Percentiles rank a stretch among this genome's conserved stretches.
These are phyloP conservation scores for Aspergillus ostianus DNA, from an alignment of 495 filamentous ascomycete species.

Conservation along the genomic window DNA sequence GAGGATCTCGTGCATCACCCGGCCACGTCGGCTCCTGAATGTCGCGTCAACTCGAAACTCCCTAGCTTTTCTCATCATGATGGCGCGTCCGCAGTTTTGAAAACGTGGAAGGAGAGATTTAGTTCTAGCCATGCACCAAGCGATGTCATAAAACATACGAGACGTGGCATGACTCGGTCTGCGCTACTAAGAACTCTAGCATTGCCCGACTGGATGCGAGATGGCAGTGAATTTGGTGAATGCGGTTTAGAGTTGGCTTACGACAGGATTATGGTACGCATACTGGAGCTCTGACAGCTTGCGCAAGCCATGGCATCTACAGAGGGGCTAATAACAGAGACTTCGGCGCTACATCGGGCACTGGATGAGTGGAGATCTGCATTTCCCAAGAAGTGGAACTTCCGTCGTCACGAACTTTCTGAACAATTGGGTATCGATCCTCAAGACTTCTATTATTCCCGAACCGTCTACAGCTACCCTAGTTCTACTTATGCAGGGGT, in stretches of 20 bases:
- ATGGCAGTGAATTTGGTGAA: not conserved
- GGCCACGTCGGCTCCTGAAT: not conserved
- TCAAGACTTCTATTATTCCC: constrained; percentile 3
- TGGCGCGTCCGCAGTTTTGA: constrained; percentile 1
- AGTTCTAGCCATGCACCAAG: not conserved
- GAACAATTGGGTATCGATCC: not conserved
- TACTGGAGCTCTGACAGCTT: not conserved
- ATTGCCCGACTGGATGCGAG: not conserved
- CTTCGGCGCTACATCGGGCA: not conserved
- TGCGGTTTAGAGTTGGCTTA: not conserved
- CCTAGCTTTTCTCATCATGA: constrained; percentile 6
- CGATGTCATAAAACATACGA: constrained; percentile 1
- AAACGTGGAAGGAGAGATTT: not conserved
- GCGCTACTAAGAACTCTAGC: not conserved
- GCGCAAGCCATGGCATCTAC: not conserved
- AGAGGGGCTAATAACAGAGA: not conserved
- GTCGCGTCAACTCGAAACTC: not conserved
- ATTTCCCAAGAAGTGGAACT: not conserved
- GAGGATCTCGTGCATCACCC: constrained; percentile 1
- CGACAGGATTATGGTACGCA: not conserved
- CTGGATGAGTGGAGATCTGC: not conserved
- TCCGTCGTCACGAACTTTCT: not conserved
- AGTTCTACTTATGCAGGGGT: not conserved
- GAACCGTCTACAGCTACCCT: not conserved
- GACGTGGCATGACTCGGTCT: not conserved